These are phyloP conservation scores for Farysia itapuensis DNA, from an alignment of 1,284 basidiomycete species.

Conservation along the genomic window DNA sequence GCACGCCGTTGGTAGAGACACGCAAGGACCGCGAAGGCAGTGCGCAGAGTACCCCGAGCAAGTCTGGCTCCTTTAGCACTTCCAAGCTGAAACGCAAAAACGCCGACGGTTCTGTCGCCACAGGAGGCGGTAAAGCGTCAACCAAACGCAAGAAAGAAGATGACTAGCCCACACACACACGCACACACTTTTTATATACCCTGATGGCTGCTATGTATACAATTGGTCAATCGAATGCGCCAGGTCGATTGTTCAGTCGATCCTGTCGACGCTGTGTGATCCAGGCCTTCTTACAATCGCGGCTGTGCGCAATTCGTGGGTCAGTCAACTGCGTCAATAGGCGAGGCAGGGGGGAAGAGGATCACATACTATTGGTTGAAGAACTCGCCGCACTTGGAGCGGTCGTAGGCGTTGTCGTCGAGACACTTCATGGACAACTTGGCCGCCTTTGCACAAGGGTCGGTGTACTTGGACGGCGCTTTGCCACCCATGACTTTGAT, in stretches of 20 bases:
- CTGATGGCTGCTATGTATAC: too few species aligned
- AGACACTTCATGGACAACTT: slow-evolving; percentile 55
- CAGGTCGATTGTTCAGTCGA: slow-evolving; percentile 31
- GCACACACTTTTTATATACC: too few species aligned
- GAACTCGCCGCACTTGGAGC: slow-evolving; percentile 45
- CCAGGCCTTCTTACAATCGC: slow-evolving; percentile 52
- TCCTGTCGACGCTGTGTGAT: slow-evolving; percentile 41
- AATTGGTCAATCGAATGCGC: slow-evolving; percentile 34
- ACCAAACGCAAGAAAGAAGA: slow-evolving; percentile 37
- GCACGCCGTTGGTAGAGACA: too few species aligned
- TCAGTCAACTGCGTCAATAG: background rate
- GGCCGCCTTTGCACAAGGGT: slow-evolving; percentile 55
- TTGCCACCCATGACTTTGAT: slow-evolving; percentile 44
- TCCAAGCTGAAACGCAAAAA: slow-evolving; percentile 33
- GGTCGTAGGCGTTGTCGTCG: slow-evolving; percentile 52
- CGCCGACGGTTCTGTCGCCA: slow-evolving; percentile 6
- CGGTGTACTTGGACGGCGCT: slow-evolving; percentile 46
- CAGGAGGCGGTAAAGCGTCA: slow-evolving; percentile 9
- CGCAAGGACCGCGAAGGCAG: too few species aligned
- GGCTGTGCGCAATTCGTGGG: slow-evolving; percentile 6
- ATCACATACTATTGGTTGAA: slow-evolving; percentile 51
- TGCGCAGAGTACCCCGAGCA: too few species aligned
- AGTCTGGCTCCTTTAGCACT: too few species aligned
- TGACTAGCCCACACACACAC: too few species aligned
- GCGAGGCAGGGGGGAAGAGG: background rate